These are phyloP conservation scores for Cladophialophora psammophila DNA, from an alignment of 2,329 filamentous ascomycete species.

Conservation along the genomic window DNA sequence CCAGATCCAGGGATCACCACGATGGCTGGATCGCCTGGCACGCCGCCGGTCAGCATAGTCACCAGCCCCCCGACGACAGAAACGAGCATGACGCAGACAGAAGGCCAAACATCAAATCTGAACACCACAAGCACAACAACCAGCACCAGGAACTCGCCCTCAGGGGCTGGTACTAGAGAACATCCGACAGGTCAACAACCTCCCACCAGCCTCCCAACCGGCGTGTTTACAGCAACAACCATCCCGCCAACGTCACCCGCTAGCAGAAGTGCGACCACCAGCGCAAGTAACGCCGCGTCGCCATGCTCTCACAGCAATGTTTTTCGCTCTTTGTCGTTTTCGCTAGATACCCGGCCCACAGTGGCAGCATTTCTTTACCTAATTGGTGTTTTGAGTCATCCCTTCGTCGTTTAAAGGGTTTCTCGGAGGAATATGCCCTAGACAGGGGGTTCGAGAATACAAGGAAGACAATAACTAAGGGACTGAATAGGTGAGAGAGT, in stretches of 20 bases:
- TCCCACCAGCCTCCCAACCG: constrained; percentile 38
- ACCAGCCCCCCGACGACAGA: constrained; percentile 26
- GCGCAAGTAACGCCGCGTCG: constrained; percentile 25
- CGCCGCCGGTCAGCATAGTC: constrained; percentile 39
- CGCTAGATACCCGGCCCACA: constrained; percentile 22
- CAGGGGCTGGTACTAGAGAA: background rate
- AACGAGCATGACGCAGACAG: constrained; percentile 3
- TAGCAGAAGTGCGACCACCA: constrained; percentile 13
- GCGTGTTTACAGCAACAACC: constrained; percentile 45
- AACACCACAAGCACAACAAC: background rate
- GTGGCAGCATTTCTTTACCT: constrained; percentile 24
- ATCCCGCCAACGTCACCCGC: constrained; percentile 32
- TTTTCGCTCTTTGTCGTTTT: constrained; percentile 18
- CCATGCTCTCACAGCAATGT: constrained; percentile 18
- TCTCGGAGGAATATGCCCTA: background rate
- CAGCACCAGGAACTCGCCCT: background rate
- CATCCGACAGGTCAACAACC: background rate
- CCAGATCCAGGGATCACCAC: constrained; percentile 42
- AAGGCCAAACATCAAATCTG: background rate
- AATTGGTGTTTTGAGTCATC: background rate
- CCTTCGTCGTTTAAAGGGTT: background rate
- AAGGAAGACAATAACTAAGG: background rate
- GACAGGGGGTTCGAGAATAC: background rate
- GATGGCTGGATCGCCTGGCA: constrained; percentile 42
- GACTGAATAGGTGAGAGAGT: too few species aligned